phyloP scores from a whole-genome alignment of 148 eudicot species.

The Rhododendron henanense region DNA sequence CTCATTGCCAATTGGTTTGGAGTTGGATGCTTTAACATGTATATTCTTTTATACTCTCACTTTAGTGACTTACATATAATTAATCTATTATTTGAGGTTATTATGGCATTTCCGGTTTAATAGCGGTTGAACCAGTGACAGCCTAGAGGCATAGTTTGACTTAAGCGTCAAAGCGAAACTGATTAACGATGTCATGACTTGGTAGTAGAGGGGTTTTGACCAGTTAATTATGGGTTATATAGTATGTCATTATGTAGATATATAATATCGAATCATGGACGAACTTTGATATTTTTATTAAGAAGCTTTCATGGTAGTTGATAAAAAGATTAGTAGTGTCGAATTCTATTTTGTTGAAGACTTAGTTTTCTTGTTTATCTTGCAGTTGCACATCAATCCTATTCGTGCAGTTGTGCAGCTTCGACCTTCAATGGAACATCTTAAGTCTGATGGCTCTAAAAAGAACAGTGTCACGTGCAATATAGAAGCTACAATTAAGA shows the following conservation, averaged over 20 bases:
- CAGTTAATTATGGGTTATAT: neutral
- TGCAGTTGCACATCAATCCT: conserved; percentile 92
- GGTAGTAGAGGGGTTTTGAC: neutral
- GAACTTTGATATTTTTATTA: neutral
- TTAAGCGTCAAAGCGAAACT: neutral
- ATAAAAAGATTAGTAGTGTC: neutral
- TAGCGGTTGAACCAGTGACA: neutral
- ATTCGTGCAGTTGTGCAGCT: conserved; percentile 80
- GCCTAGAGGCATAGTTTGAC: neutral
- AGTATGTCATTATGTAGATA: neutral
- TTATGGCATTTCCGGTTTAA: neutral
- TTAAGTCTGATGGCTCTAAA: conserved; percentile 33
- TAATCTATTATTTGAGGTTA: too few species aligned
- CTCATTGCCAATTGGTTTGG: neutral
- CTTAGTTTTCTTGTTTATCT: conserved; percentile 15
- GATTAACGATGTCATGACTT: neutral
- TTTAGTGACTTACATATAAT: too few species aligned
- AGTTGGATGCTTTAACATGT: neutral
- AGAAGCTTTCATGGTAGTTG: neutral
- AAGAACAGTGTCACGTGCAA: conserved; percentile 21
- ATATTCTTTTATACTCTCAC: too few species aligned
- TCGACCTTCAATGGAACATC: conserved; percentile 70
- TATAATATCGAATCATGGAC: neutral
- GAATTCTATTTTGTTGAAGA: neutral
- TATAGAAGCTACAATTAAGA: conserved; percentile 29